Percentiles rank a stretch among this genome's conserved stretches.
Conservation (phyloP, 331 rosid genomes). For the Erythrophleum ivorense region DNA sequence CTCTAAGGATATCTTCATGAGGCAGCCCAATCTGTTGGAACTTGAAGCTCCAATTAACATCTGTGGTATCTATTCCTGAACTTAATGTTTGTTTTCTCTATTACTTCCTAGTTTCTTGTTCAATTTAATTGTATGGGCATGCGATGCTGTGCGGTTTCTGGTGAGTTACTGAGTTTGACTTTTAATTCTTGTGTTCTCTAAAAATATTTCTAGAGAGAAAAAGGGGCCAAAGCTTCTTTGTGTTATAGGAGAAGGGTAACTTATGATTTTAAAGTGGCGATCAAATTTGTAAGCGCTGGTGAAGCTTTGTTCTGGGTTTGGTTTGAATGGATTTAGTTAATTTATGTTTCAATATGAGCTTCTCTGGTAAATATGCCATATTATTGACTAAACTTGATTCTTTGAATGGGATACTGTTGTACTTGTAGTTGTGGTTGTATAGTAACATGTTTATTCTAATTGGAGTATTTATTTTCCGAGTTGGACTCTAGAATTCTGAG, state of each 20-base stretch:
- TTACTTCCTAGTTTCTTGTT: not conserved
- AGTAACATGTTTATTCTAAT: not conserved
- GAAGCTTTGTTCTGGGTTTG: constrained; percentile 9
- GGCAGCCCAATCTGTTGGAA: constrained; percentile 85
- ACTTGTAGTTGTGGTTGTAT: not conserved
- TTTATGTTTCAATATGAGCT: not conserved
- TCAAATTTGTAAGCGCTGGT: constrained; percentile 10
- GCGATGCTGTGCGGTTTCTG: constrained; percentile 13
- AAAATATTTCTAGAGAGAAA: not conserved
- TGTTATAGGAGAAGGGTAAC: not conserved
- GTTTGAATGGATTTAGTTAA: not conserved
- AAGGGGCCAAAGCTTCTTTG: constrained; percentile 7
- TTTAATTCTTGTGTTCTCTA: not conserved
- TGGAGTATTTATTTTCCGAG: not conserved
- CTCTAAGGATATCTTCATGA: constrained; percentile 69
- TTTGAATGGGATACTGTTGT: not conserved
- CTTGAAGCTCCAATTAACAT: constrained; percentile 87
- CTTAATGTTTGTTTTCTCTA: constrained; percentile 15
- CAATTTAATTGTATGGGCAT: constrained; percentile 5
- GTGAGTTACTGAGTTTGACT: constrained; percentile 27
- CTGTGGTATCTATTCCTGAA: constrained; percentile 67
- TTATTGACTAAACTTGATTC: not conserved
- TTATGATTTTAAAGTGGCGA: not conserved
- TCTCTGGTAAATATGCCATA: not conserved
- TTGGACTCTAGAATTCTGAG: not conserved